Base-by-base conservation (phyloP, 306 rosid species). In the Lathyrus oleraceus region DNA sequence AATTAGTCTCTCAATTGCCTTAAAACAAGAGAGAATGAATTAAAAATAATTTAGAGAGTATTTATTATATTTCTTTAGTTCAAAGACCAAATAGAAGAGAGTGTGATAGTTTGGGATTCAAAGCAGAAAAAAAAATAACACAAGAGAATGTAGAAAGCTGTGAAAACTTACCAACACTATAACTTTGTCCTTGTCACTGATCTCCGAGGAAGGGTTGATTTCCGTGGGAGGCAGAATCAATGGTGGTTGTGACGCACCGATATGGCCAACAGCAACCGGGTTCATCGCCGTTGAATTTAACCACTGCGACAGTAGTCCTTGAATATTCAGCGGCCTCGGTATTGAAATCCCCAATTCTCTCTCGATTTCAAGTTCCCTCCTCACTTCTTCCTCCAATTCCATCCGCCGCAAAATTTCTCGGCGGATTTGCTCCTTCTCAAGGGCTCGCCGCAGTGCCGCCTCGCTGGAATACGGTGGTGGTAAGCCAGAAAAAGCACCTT, bases 381-480 rank as follows among this genome's bases (percentile, higher is more conserved):
- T 81, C 25, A 89, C 88, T 58, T 83, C 89, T 2, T 76, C 83
- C 36, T 89, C 96, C 10, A 87, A 62, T 54, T 78, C 51, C 16
- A 71, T 38, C 40, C 91, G 71, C 73, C 84, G 75, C 0, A 61
- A 44, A 14, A 73, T 76, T 71, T 85, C 85, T 25, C 82, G 76
- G 19, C 86, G 77, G 9, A 87, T 76, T 49, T 48, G 77, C 14
- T 81, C 82, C 32, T 85, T 83, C 76, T 83, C 92, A 14, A 80
- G 43, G 70, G 72, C 83, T 15, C 81, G 70, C 67, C 47, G 32
- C 14, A 83, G n/a, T 0, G 69, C 45, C 5, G 47, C 56, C 5
- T 81, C 87, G 69, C 38, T 25, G 1, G 16, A 14, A 38, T 20
- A 8, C 1, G 53, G 27, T 32, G 21, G 32, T 59, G 10, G 74